These are phyloP conservation scores for Beauveria rudraprayagi DNA, from an alignment of 2,329 filamentous ascomycete species.

Conservation along the genomic window DNA sequence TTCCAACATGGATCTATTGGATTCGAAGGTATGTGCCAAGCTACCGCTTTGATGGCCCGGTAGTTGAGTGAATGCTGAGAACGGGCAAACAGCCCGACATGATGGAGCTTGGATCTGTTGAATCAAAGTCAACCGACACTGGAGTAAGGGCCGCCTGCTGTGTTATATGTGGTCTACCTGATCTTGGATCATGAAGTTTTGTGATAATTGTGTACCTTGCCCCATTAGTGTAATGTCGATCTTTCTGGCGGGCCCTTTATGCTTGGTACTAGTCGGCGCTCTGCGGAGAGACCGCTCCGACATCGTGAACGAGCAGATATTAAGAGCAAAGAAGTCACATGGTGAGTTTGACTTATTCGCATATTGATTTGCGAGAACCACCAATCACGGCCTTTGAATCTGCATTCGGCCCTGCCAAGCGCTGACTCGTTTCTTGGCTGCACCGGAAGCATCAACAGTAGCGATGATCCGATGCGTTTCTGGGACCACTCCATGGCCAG, in stretches of 20 bases:
- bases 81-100: not conserved
- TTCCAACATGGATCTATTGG: not conserved
- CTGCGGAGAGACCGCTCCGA: not conserved
- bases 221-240: no score
- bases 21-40: not conserved
- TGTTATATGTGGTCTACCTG: no score
- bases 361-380: not conserved
- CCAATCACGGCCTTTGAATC: not conserved
- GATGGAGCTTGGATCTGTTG: not conserved
- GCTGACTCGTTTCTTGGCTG: conserved; percentile 4
- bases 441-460: not conserved
- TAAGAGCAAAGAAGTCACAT: not conserved
- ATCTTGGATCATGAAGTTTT: no score
- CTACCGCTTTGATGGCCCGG: not conserved
- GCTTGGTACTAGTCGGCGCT: not conserved
- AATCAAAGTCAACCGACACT: not conserved
- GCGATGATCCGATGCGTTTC: not conserved
- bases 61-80: not conserved
- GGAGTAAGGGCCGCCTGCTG: not conserved
- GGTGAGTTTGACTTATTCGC: not conserved
- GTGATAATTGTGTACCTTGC: no score
- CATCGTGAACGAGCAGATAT: not conserved
- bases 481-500: not conserved
- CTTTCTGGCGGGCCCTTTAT: no score
- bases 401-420: not conserved